Percentiles rank a stretch among this genome's conserved stretches.
phyloP scores from a whole-genome alignment of 2,329 filamentous ascomycete genomes.

The Epichloe sibirici region DNA sequence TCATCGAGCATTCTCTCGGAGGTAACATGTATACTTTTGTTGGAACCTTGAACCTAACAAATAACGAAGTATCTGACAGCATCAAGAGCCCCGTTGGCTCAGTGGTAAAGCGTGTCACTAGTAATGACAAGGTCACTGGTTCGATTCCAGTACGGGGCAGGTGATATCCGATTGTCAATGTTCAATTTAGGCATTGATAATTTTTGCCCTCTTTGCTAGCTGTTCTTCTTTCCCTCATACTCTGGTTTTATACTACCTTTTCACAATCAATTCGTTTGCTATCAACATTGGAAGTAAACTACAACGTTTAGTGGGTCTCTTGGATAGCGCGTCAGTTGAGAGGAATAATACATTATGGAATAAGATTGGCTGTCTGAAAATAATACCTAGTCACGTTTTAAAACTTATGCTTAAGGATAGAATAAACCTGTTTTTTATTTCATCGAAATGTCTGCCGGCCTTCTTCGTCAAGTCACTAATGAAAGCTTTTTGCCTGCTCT shows the following conservation, averaged over 20 bases:
- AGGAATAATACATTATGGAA: too few species aligned
- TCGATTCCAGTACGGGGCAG: slow-evolving; percentile 19
- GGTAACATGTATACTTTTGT: too few species aligned
- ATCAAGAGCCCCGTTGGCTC: slow-evolving; percentile 15
- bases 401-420: background rate
- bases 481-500: slow-evolving; percentile 6
- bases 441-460: background rate
- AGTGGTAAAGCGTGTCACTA: slow-evolving; percentile 21
- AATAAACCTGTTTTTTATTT: background rate
- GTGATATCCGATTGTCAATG: background rate
- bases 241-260: too few species aligned
- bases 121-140: slow-evolving; percentile 21
- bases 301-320: too few species aligned
- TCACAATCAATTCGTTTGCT: too few species aligned
- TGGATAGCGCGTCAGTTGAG: too few species aligned
- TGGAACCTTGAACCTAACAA: background rate
- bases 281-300: too few species aligned
- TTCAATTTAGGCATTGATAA: too few species aligned
- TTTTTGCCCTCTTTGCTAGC: background rate
- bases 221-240: too few species aligned
- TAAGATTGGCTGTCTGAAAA: too few species aligned
- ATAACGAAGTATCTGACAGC: background rate
- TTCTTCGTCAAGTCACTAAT: slow-evolving; percentile 4
- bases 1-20: too few species aligned
- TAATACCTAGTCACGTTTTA: too few species aligned